Base-by-base conservation (phyloP, 106 monocot species). In the Platanthera zijinensis region DNA sequence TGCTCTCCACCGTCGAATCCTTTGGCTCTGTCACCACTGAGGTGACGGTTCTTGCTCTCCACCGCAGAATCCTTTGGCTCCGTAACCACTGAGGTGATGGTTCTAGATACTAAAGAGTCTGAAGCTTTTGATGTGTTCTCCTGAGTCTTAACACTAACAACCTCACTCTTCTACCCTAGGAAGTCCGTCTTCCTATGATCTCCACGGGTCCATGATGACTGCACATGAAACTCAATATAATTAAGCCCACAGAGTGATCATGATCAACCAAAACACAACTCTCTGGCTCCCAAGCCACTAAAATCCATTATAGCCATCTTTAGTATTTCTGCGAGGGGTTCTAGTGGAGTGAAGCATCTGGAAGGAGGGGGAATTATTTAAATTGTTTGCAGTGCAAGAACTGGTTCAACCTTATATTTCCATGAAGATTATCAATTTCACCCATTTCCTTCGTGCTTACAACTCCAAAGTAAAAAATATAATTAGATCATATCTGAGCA, bases 191-290 rank as follows among this genome's bases (percentile, higher is more conserved):
- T 89, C 46, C 46, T 80, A 39, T 86, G 77, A 51, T 87, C 89
- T 51, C 79, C 81, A 47, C 88, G 92, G 83, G 90, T 90, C 95
- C 88, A 96, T 12, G 83, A 82, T 2, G 90, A 96, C 74, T 92
- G 95, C 50, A 96, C 74, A 57, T 82, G 80, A 71, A 96, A 96
- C 1, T 86, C 90, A 49, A 92, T 76, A 61, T 92, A 96, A 0
- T n/a, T n/a, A n/a, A n/a, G n/a, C n/a, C n/a, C n/a, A n/a, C n/a
- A n/a, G n/a, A n/a, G n/a, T n/a, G n/a, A 92, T 92, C 2, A 96
- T 59, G 15, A 87, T 77, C 79, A 96, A 71, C 82, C 88, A 86
- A 68, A 92, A 76, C 56, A 92, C 69, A 15, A 92, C 76, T 9
- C 86, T 81, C 51, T 96, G 90, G 73, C 83, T 84, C 10, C 79